Percentiles rank a stretch among this genome's conserved stretches.
These are phyloP conservation scores for Silene vulgaris DNA, from an alignment of 179 eudicot genomes.

Conservation along the genomic window DNA sequence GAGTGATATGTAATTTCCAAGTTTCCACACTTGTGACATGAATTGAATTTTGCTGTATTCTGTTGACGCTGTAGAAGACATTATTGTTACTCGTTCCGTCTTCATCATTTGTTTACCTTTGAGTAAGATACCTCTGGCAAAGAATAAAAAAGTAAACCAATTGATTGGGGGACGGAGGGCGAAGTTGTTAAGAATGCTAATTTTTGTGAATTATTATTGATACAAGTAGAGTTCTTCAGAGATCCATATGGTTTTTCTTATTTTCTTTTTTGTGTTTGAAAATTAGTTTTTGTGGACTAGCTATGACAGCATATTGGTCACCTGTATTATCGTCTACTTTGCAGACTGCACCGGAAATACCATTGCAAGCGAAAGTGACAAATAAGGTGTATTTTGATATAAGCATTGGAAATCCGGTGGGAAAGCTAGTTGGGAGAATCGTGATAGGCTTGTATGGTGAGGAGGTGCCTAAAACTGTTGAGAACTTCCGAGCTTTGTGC, in stretches of 20 bases:
- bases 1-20: too few species aligned
- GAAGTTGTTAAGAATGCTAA: too few species aligned
- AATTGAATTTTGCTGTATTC: neutral
- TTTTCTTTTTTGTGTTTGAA: too few species aligned
- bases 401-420: slow-evolving; percentile 86
- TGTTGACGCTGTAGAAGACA: neutral
- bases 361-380: slow-evolving; percentile 76
- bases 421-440: slow-evolving; percentile 73
- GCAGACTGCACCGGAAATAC: slow-evolving; percentile 35
- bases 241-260: neutral
- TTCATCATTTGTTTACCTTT: too few species aligned
- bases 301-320: neutral
- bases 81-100: neutral
- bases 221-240: neutral
- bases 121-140: too few species aligned
- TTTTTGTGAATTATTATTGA: too few species aligned
- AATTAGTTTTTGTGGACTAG: neutral
- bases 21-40: neutral
- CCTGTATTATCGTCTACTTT: slow-evolving; percentile 9
- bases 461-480: slow-evolving; percentile 87
- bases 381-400: slow-evolving; percentile 71
- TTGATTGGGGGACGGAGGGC: too few species aligned
- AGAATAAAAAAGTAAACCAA: too few species aligned
- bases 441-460: slow-evolving; percentile 91
- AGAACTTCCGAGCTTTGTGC: slow-evolving; percentile 93